These are phyloP conservation scores for Hysterangium stoloniferum DNA, from an alignment of 768 basidiomycete genomes.

Conservation along the genomic window DNA sequence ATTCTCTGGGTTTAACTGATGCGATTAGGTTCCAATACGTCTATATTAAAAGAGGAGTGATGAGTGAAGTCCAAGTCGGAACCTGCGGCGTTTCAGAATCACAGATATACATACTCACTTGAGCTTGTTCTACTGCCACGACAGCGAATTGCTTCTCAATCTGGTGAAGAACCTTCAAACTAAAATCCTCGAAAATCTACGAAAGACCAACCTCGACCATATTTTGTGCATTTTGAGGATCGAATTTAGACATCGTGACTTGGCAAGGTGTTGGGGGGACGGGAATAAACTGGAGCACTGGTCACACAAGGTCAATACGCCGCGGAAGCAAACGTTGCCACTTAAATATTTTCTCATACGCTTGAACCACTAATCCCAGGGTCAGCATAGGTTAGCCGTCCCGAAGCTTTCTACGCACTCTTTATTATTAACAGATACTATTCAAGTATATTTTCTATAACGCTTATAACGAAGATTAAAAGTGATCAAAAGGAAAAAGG, in stretches of 20 bases:
- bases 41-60: slow-evolving; percentile 35
- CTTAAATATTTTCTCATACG: too few species aligned
- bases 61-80: too few species aligned
- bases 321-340: neutral
- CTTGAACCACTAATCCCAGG: too few species aligned
- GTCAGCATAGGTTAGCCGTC: too few species aligned
- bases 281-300: too few species aligned
- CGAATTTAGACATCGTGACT: slow-evolving; percentile 40
- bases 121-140: slow-evolving; percentile 92
- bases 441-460: neutral
- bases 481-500: neutral
- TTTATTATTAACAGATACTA: too few species aligned
- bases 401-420: too few species aligned
- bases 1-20: slow-evolving; percentile 64
- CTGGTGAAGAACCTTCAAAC: slow-evolving; percentile 20
- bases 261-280: slow-evolving; percentile 6
- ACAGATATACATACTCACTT: too few species aligned
- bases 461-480: neutral
- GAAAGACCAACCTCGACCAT: slow-evolving; percentile 59
- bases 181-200: neutral
- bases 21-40: slow-evolving; percentile 94
- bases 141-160: slow-evolving; percentile 99
- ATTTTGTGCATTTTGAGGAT: slow-evolving; percentile 91
- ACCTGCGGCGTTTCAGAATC: too few species aligned
- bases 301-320: neutral